Percentiles rank a stretch among this genome's conserved stretches.
Evolutionary conservation across 2,329 filamentous ascomycete genomes (phyloP).

Genomic region (Triangularia verruculosa): DNA sequence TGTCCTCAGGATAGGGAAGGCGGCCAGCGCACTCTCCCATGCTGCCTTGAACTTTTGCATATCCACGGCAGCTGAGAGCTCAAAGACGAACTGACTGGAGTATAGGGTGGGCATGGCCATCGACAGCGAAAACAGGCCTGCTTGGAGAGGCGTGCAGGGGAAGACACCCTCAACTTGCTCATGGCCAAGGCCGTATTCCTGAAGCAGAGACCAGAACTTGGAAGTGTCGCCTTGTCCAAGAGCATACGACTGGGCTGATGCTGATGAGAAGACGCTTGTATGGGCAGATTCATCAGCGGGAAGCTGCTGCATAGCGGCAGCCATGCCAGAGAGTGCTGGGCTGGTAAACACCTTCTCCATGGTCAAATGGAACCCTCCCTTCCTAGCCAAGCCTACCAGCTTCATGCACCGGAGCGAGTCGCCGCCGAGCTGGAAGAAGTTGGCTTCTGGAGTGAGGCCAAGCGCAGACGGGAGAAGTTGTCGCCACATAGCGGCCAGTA

Average conservation of each 20-base stretch:
- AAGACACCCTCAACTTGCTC: constrained; percentile 47
- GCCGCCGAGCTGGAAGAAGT: constrained; percentile 46
- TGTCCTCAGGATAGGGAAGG: constrained; percentile 46
- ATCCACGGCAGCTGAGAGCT: constrained; percentile 31
- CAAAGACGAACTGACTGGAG: background rate
- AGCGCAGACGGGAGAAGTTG: too few relatives aligned
- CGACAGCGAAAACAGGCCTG: constrained; percentile 51
- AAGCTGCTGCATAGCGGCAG: background rate
- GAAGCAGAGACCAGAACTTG: too few relatives aligned
- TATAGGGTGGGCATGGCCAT: constrained; percentile 40
- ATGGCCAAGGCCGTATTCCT: background rate
- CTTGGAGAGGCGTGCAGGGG: constrained; percentile 52
- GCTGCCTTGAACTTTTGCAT: constrained; percentile 57
- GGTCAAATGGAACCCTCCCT: constrained; percentile 29
- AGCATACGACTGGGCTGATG: too few relatives aligned
- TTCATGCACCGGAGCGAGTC: constrained; percentile 50
- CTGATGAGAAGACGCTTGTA: too few relatives aligned
- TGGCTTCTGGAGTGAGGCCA: too few relatives aligned
- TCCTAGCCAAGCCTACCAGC: constrained; percentile 43
- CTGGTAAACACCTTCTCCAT: background rate
- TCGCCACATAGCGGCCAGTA: too few relatives aligned
- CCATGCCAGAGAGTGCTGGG: background rate
- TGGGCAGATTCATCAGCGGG: background rate
- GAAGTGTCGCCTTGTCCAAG: too few relatives aligned
- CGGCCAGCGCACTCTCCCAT: constrained; percentile 71